Evolutionary conservation across 441 rosid genomes (phyloP).

Genomic region (Bocquillonia castaneifolia): DNA sequence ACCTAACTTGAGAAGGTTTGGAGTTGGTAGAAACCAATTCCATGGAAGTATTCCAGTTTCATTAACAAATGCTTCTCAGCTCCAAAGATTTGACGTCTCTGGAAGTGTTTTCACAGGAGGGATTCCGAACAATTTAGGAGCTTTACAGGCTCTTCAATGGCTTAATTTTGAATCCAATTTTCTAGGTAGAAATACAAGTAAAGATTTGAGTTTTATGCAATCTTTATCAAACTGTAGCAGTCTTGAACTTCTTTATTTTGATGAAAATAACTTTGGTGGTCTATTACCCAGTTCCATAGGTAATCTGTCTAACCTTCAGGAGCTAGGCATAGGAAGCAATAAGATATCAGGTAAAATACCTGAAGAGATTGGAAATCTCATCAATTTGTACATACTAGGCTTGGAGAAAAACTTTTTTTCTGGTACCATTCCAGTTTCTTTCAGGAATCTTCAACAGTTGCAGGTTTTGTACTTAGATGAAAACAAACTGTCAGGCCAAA

Average conservation of each 20-base stretch:
- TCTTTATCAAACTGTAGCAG: slow-evolving; percentile 11
- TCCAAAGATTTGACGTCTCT: neutral
- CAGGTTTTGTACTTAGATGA: neutral
- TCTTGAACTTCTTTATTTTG: neutral
- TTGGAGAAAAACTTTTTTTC: neutral
- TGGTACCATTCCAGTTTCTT: slow-evolving; percentile 6
- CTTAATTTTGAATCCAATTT: neutral
- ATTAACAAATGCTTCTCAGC: slow-evolving; percentile 9
- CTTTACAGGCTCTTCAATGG: neutral
- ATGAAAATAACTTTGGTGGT: neutral
- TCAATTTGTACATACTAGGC: neutral
- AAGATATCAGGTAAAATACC: slow-evolving; percentile 7
- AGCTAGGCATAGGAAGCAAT: accelerated
- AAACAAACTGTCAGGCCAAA: neutral
- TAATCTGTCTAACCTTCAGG: neutral
- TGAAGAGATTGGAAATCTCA: slow-evolving; percentile 1
- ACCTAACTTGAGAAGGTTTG: neutral
- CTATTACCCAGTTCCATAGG: neutral
- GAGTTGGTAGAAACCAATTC: neutral
- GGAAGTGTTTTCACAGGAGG: neutral
- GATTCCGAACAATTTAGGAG: neutral
- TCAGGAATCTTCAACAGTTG: slow-evolving; percentile 4
- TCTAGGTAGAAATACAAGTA: neutral
- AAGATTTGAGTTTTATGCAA: neutral
- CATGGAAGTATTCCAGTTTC: neutral